Base-by-base conservation (phyloP, 1,284 basidiomycete species). In the Cystobasidium sp. region DNA sequence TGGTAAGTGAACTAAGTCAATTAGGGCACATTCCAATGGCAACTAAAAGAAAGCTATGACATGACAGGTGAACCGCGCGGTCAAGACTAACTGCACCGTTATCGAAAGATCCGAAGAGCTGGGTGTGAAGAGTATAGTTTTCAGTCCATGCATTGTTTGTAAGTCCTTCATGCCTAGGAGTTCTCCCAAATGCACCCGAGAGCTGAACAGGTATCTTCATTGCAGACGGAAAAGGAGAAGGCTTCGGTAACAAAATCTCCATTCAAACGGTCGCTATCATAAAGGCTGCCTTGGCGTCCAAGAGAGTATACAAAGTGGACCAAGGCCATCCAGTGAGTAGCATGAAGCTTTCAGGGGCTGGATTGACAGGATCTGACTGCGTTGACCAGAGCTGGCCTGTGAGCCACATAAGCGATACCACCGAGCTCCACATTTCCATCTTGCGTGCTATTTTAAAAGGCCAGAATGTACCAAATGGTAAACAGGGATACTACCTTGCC, bases 401-500 rank as follows among this genome's bases (percentile, higher is more conserved):
- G 10, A 22, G 53, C 24, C 53, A 55, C 22, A 31, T 55, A 12
- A 24, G 22, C 53, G 53, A 55, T 31, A 55, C 53, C 14, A 20
- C 53, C 10, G 53, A 55, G 10, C 53, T 55, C 10, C 10, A 55
- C 22, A 12, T 55, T 12, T 10, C 53, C 22, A 55, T 55, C 10
- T 8, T 55, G 16, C 53, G 3, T 18, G 53, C 53, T 20, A 55
- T 55, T 20, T 7, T 55, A 16, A 55, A 55, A 24, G 22, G 22
- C 7, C n/a, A 24, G 22, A 24, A 55, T 31, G 16, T 31, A 55
- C 53, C 53, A 12, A 12, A 55, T 55, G 53, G 53, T 12, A 55
- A 55, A 20, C 14, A 55, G 12, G 53, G 53, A 16, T 55, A 55
- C 24, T 55, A 55, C 24, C 53, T 55, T 55, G 53, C 53, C 12